Conservation (phyloP, 352 stramenopile genomes). For the Halophytophthora polymorphica region DNA sequence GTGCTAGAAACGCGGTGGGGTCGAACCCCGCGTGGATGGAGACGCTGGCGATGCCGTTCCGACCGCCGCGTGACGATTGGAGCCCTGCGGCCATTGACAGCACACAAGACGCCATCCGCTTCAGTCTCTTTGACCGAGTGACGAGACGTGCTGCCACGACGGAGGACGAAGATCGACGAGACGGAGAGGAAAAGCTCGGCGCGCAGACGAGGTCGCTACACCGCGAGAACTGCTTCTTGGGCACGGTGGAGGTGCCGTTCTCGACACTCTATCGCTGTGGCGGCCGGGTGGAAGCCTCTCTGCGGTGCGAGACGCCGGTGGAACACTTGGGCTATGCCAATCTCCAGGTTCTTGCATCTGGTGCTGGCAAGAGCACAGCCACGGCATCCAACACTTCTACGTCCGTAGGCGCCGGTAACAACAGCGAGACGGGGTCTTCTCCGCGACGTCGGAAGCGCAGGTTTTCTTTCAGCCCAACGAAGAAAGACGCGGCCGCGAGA, state of each 20-base stretch:
- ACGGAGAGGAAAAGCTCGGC: slow-evolving; percentile 13
- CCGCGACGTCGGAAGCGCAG: slow-evolving; percentile 10
- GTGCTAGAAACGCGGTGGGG: slow-evolving; percentile 3
- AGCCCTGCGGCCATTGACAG: slow-evolving; percentile 64
- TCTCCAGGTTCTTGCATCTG: slow-evolving; percentile 13
- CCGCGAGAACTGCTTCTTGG: slow-evolving; percentile 83
- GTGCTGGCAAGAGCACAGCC: slow-evolving; percentile 5
- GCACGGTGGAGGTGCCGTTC: slow-evolving; percentile 84
- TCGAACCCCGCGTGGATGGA: slow-evolving; percentile 90
- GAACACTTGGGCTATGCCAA: slow-evolving; percentile 87
- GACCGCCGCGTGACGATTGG: slow-evolving; percentile 77
- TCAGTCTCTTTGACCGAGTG: slow-evolving; percentile 90
- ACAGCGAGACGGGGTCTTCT: slow-evolving; percentile 14
- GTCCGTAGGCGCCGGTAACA: slow-evolving; percentile 9
- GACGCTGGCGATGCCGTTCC: slow-evolving; percentile 87
- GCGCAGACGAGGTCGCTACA: slow-evolving; percentile 40
- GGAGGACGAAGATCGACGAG: slow-evolving; percentile 32
- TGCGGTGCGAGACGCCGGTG: slow-evolving; percentile 79
- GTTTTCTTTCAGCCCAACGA: slow-evolving; percentile 5
- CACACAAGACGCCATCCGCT: slow-evolving; percentile 71
- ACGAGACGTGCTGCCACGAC: slow-evolving; percentile 22
- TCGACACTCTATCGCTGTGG: slow-evolving; percentile 78
- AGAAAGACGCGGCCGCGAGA: slow-evolving; percentile 6
- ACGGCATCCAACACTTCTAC: slow-evolving; percentile 6
- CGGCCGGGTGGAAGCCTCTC: slow-evolving; percentile 70